Evolutionary conservation across 768 basidiomycete species (phyloP).

Genomic region (Hirschioporus abietinus): DNA sequence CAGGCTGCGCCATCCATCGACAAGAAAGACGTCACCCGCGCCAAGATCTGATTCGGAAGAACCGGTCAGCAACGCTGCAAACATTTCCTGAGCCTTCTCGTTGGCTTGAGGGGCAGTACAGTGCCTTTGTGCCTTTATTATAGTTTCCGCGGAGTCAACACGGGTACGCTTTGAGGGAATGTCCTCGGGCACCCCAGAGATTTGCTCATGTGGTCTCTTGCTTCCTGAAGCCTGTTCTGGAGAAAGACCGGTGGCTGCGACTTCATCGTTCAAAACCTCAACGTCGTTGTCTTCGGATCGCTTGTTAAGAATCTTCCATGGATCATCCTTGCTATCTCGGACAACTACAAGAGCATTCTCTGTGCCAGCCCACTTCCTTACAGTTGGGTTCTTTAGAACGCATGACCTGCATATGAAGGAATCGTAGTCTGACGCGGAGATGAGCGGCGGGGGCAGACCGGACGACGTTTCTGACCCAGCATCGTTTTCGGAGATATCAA

Average conservation of each 20-base stretch:
- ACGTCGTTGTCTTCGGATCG: constrained; percentile 26
- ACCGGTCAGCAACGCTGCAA: constrained; percentile 24
- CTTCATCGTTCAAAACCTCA: constrained; percentile 11
- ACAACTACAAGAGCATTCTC: constrained; percentile 62
- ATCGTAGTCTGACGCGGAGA: constrained; percentile 68
- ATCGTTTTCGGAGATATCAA: constrained; percentile 24
- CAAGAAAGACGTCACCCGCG: constrained; percentile 70
- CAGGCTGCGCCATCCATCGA: constrained; percentile 64
- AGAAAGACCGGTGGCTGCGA: constrained; percentile 20
- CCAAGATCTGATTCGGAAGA: constrained; percentile 34
- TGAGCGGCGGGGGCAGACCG: constrained; percentile 60
- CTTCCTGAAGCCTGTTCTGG: constrained; percentile 23
- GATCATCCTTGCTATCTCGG: constrained; percentile 37
- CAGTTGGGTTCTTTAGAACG: constrained; percentile 46
- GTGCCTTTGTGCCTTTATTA: neutral
- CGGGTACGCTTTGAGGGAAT: constrained; percentile 40
- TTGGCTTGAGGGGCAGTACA: constrained; percentile 58
- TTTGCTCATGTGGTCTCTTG: constrained; percentile 41
- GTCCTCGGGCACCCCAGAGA: constrained; percentile 23
- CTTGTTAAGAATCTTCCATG: constrained; percentile 47
- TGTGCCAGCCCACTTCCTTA: constrained; percentile 64
- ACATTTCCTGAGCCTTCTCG: constrained; percentile 39
- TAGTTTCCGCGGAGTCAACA: constrained; percentile 16
- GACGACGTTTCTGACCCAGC: constrained; percentile 55
- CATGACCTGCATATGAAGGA: constrained; percentile 69